These are phyloP conservation scores for Microbotryum silenes-acaulis DNA, from an alignment of 1,284 basidiomycete genomes.

Conservation along the genomic window DNA sequence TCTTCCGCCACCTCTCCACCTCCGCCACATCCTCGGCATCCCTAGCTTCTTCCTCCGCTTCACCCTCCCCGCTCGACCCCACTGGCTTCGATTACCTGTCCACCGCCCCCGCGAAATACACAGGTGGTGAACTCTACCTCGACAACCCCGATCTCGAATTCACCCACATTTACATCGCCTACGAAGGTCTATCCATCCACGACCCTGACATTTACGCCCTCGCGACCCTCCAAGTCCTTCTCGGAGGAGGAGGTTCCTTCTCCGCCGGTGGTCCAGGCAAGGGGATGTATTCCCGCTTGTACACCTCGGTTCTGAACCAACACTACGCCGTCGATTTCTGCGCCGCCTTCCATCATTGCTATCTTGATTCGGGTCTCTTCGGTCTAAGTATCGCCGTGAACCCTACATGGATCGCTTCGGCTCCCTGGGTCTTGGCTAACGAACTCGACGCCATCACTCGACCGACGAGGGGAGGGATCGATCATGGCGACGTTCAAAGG, in stretches of 20 bases:
- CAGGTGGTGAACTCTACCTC: slow-evolving; percentile 67
- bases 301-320: slow-evolving; percentile 95
- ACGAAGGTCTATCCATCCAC: slow-evolving; percentile 84
- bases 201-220: slow-evolving; percentile 91
- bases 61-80: slow-evolving; percentile 35
- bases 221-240: slow-evolving; percentile 87
- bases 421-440: slow-evolving; percentile 67
- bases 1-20: slow-evolving; percentile 61
- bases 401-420: slow-evolving; percentile 47
- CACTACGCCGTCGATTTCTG: slow-evolving; percentile 92
- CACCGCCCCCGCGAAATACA: slow-evolving; percentile 59
- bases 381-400: slow-evolving; percentile 87
- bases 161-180: slow-evolving; percentile 87
- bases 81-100: slow-evolving; percentile 41
- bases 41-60: slow-evolving; percentile 43
- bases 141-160: slow-evolving; percentile 63
- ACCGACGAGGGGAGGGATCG: slow-evolving; percentile 47
- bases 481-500: slow-evolving; percentile 62
- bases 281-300: slow-evolving; percentile 96
- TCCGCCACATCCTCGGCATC: slow-evolving; percentile 57
- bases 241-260: slow-evolving; percentile 92
- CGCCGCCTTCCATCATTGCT: slow-evolving; percentile 97
- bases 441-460: slow-evolving; percentile 53
- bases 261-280: slow-evolving; percentile 96
- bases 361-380: slow-evolving; percentile 83